A percentile compares a stretch with the other conserved stretches of the same genome.
phyloP scores from a whole-genome alignment of 179 eudicot species.

The Dionaea muscipula region DNA sequence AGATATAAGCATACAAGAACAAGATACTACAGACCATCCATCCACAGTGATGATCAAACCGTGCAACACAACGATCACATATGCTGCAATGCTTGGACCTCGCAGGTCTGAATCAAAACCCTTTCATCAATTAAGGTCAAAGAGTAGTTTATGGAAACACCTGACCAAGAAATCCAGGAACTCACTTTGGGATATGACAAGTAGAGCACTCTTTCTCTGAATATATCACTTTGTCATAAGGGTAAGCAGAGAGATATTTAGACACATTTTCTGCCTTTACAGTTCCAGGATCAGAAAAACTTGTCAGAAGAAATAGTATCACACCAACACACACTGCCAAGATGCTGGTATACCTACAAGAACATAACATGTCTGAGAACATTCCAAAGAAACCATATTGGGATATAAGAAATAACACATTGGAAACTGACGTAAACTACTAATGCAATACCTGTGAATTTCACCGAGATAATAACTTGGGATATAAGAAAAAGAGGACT shows the following conservation, averaged over 20 bases:
- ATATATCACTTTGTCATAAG: slow-evolving; percentile 70
- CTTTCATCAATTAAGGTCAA: slow-evolving; percentile 11
- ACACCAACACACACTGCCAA: slow-evolving; percentile 78
- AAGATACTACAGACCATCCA: slow-evolving; percentile 68
- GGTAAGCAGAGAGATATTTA: slow-evolving; percentile 68
- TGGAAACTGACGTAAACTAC: neutral
- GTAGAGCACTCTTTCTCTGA: slow-evolving; percentile 76
- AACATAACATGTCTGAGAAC: slow-evolving; percentile 16
- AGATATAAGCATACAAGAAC: slow-evolving; percentile 2
- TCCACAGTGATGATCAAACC: slow-evolving; percentile 98
- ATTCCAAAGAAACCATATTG: slow-evolving; percentile 9
- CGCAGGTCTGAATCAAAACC: slow-evolving; percentile 59
- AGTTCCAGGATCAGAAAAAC: slow-evolving; percentile 94
- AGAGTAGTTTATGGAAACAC: slow-evolving; percentile 5
- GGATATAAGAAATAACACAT: slow-evolving; percentile 1
- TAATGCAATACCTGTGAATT: slow-evolving; percentile 56
- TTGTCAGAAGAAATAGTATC: slow-evolving; percentile 68
- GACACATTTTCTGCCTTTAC: slow-evolving; percentile 68
- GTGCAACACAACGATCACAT: slow-evolving; percentile 92
- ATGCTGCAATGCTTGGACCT: slow-evolving; percentile 95
- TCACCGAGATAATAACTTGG: slow-evolving; percentile 78
- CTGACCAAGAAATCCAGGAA: slow-evolving; percentile 9
- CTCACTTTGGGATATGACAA: slow-evolving; percentile 82
- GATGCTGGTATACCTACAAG: slow-evolving; percentile 70
- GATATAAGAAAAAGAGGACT: slow-evolving; percentile 67